These are phyloP conservation scores for Fusarium circinatum DNA, from an alignment of 2,329 filamentous ascomycete species.

Conservation along the genomic window DNA sequence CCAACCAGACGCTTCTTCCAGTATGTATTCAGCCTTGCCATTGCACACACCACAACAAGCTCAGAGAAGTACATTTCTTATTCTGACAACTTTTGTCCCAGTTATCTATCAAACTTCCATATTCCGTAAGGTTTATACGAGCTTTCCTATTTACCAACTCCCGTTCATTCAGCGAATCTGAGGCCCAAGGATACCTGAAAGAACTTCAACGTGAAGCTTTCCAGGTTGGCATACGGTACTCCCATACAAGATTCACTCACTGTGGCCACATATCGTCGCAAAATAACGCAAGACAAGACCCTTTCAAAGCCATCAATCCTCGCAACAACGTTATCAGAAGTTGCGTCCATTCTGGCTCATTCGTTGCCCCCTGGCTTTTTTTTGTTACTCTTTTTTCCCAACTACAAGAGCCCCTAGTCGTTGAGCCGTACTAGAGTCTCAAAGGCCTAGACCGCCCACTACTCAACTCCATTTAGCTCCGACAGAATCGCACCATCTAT, in stretches of 20 bases:
- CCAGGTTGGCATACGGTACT: not conserved
- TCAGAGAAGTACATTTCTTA: not conserved
- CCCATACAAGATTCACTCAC: not conserved
- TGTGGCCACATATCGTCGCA: conserved; percentile 4
- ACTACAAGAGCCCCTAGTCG: conserved; percentile 27
- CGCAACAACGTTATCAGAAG: conserved; percentile 14
- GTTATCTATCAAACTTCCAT: conserved; percentile 6
- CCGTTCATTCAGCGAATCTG: not conserved
- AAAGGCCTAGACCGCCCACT: conserved; percentile 42
- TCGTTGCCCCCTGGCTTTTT: conserved; percentile 8
- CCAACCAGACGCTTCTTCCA: conserved; percentile 10
- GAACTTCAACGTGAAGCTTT: conserved; percentile 13
- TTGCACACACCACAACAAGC: not conserved
- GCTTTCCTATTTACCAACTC: not conserved
- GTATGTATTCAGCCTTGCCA: conserved; percentile 26
- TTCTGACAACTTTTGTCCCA: conserved; percentile 17
- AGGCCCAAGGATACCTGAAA: not conserved
- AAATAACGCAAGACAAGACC: not conserved
- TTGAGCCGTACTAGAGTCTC: conserved; percentile 22
- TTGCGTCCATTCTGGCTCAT: conserved; percentile 2
- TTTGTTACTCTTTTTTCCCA: conserved; percentile 21
- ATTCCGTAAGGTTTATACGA: not conserved
- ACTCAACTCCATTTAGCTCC: conserved; percentile 40
- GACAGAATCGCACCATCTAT: conserved; percentile 44
- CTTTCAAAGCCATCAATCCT: not conserved